phyloP scores from a whole-genome alignment of 352 stramenopile species.

The Pythium sp. region DNA sequence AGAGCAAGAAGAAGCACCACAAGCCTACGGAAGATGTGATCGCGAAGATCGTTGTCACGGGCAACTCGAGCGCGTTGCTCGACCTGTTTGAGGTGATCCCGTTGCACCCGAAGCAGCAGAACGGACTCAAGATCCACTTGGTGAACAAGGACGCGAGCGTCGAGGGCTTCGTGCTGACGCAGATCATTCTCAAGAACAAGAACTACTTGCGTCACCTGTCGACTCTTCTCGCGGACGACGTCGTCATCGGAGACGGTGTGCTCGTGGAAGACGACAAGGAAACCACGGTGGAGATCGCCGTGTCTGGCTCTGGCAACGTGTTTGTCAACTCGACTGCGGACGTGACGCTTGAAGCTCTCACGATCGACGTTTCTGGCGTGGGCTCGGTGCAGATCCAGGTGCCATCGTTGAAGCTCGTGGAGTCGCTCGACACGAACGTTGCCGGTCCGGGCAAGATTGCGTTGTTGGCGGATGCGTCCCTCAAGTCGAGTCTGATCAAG shows the following conservation, averaged over 20 bases:
- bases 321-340: conserved; percentile 32
- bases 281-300: conserved; percentile 42
- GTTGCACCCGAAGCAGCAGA: conserved; percentile 31
- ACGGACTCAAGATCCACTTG: conserved; percentile 46
- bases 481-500: conserved; percentile 25
- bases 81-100: conserved; percentile 39
- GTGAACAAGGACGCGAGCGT: conserved; percentile 51
- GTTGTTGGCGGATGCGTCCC: conserved; percentile 23
- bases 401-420: conserved; percentile 20
- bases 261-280: conserved; percentile 33
- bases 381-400: conserved; percentile 33
- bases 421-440: conserved; percentile 36
- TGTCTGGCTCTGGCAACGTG: conserved; percentile 35
- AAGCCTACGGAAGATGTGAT: conserved; percentile 28
- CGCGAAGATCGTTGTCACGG: conserved; percentile 49
- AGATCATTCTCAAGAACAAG: conserved; percentile 52
- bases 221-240: conserved; percentile 31
- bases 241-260: conserved; percentile 44
- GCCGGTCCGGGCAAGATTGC: conserved; percentile 37
- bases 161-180: conserved; percentile 51
- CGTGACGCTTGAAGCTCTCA: conserved; percentile 27
- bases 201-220: conserved; percentile 37
- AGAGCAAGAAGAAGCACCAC: conserved; percentile 16
- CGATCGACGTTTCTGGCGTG: conserved; percentile 35
- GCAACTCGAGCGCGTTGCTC: conserved; percentile 53